Conservation (phyloP, 495 filamentous ascomycete genomes). For the Friedmanniomyces endolithicus region DNA sequence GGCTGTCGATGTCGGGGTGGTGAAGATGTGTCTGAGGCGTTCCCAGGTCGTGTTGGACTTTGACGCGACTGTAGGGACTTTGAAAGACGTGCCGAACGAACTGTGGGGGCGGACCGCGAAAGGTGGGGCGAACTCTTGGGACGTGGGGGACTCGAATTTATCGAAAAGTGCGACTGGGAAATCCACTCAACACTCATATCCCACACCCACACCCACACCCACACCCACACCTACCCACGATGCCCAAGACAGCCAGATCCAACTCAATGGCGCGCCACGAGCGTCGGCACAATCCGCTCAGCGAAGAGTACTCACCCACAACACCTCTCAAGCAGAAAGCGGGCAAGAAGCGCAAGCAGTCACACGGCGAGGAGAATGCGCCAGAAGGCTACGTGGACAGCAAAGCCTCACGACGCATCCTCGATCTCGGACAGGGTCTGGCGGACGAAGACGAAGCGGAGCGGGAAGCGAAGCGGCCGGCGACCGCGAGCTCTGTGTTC, state of each 20-base stretch:
- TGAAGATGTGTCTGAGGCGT: not conserved
- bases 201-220: too few species aligned
- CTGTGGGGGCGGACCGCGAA: not conserved
- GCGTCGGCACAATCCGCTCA: conserved; percentile 30
- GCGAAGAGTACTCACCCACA: conserved; percentile 32
- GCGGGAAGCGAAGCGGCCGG: conserved; percentile 26
- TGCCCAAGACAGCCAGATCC: conserved; percentile 11
- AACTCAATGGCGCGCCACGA: conserved; percentile 8
- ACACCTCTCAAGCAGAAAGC: conserved; percentile 29
- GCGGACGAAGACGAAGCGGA: conserved; percentile 60
- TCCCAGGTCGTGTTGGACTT: not conserved
- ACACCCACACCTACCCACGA: not conserved
- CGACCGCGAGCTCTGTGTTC: conserved; percentile 47
- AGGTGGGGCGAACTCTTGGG: conserved; percentile 3
- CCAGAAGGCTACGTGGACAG: conserved; percentile 68
- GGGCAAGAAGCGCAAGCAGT: conserved; percentile 27
- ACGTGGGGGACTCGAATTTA: not conserved
- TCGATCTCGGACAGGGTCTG: conserved; percentile 73
- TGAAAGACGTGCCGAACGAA: too few species aligned
- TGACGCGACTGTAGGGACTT: not conserved
- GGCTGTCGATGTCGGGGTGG: not conserved
- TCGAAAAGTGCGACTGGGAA: too few species aligned
- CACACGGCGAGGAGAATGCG: conserved; percentile 39
- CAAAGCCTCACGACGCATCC: conserved; percentile 72
- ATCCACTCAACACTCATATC: too few species aligned